Evolutionary conservation across 2,329 filamentous ascomycete species (phyloP), one percentile per base, ranked within the genome.

Genomic region (Fusarium sp.): DNA sequence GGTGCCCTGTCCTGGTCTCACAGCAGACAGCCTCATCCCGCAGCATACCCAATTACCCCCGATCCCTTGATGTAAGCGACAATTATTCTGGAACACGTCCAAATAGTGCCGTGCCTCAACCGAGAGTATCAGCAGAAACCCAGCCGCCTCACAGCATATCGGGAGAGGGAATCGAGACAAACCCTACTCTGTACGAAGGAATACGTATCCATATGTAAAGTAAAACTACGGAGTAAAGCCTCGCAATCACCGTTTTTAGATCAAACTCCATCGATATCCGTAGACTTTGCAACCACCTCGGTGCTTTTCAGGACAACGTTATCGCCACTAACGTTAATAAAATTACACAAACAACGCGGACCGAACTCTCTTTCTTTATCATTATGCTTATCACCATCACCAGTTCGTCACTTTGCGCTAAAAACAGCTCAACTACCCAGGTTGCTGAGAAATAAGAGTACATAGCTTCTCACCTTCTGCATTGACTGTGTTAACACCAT

Each of bases 11-110:
- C 37, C 17, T 55, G 37, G 57, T 67, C 57, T 58, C 63, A 57
- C 43, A 39, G 14, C 30, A 33, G 14, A n/a, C 33, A 20, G 17
- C 26, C 28, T 20, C 26, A 28, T 49, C 20, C 40, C 26, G 15
- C 43, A 62, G 60, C 57, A 43, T 58, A 32, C 30, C 47, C 26
- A 19, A 33, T 57, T 41, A 30, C 35, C 44, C 44, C 46, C 41
- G n/a, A 33, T 44, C 49, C 52, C 45, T 47, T 44, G 59, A 60
- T 39, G 33, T 37, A 57, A 5, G 32, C 51, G 28, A 40, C 48
- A 65, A 64, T 53, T 28, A 57, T 64, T 67, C 58, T 67, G 53
- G 64, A 67, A 62, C 59, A 62, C 33, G 39, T 44, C 44, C n/a
- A 28, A 53, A 37, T 37, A 37, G 33, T 37, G 33, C 19, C 47